phyloP scores from a whole-genome alignment of 2,329 filamentous ascomycete species.

The Cadophora sp. region DNA sequence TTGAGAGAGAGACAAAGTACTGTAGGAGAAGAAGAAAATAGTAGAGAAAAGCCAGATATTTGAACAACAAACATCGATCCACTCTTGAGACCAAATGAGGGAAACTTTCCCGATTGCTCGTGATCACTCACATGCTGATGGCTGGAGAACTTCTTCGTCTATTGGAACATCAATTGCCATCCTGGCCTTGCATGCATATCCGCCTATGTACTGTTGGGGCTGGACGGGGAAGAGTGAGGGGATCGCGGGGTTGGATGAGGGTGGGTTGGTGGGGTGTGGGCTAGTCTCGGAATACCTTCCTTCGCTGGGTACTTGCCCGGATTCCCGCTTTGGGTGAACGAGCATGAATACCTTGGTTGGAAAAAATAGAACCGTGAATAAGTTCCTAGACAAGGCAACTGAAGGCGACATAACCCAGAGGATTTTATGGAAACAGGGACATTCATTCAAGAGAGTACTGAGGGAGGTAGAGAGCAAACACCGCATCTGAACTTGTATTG shows the following conservation, averaged over 20 bases:
- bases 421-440: no score
- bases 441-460: no score
- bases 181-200: background rate
- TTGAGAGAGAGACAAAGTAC: background rate
- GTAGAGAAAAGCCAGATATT: background rate
- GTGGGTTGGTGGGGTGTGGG: background rate
- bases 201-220: background rate
- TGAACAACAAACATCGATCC: background rate
- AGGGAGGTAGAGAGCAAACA: no score
- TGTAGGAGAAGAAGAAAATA: background rate
- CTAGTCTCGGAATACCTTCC: slow-evolving; percentile 29
- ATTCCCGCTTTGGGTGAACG: background rate
- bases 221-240: slow-evolving; percentile 7
- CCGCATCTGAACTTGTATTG: no score
- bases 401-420: no score
- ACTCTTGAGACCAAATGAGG: background rate
- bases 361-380: no score
- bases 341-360: background rate
- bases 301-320: background rate
- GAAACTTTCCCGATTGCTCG: slow-evolving; percentile 13
- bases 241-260: slow-evolving; percentile 14
- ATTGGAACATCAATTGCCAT: background rate
- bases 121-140: slow-evolving; percentile 13
- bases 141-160: background rate
- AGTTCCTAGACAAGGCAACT: no score